phyloP scores from a whole-genome alignment of 257 asterid species.

The Jaltomata sinuosa region DNA sequence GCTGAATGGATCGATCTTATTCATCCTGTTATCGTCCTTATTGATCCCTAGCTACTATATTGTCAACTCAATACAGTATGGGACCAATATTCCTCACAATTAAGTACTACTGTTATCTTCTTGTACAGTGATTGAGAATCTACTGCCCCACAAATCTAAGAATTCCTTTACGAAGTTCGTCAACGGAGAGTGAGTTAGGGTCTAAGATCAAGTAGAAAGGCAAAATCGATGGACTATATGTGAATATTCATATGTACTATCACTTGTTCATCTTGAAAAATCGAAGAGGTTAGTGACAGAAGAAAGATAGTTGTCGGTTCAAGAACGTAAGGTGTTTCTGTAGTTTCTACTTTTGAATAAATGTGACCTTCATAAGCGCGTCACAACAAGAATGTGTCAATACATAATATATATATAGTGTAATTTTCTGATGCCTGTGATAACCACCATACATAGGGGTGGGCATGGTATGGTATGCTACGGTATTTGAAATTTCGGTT shows the following conservation, averaged over 20 bases:
- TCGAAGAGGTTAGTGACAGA: background rate
- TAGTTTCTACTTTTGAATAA: background rate
- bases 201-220: background rate
- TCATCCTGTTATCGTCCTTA: background rate
- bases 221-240: background rate
- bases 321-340: background rate
- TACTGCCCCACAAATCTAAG: background rate
- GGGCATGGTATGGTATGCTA: too few species aligned
- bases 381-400: too few species aligned
- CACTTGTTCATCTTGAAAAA: background rate
- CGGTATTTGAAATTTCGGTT: too few species aligned
- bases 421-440: too few species aligned
- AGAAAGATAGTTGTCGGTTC: rapidly evolving
- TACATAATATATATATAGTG: too few species aligned
- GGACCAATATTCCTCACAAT: background rate
- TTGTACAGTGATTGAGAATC: background rate
- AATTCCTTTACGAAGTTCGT: background rate
- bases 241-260: background rate
- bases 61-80: background rate
- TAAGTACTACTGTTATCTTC: background rate
- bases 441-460: background rate
- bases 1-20: background rate
- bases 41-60: background rate
- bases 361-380: background rate
- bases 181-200: too few species aligned